Base-by-base conservation (phyloP, 2,329 filamentous ascomycete species). In the Talaromyces verruculosus region DNA sequence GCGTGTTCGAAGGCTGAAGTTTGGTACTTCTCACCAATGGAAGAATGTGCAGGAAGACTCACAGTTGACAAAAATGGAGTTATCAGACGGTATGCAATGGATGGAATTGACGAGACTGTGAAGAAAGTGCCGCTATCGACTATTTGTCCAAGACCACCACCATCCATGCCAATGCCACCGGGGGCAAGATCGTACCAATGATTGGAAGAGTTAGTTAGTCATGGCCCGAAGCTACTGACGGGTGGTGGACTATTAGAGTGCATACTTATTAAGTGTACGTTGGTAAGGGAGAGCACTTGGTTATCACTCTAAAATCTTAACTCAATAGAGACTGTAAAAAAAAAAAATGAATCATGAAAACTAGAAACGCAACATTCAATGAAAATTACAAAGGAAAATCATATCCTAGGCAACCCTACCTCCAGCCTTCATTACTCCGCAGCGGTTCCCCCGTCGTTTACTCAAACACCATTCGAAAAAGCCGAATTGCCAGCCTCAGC, bases 401-500 rank as follows among this genome's bases (percentile, higher is more conserved):
- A 22, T 28, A 30, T 28, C 11, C 22, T 7, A 51, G 47, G 1
- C 4, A 51, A 17, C 4, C 15, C 25, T 33, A 53, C 25, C n/a
- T 5, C 25, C 25, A 30, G 47, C 25, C 25, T 30, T 53, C 47
- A n/a, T 53, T 6, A 10, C 13, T 53, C 13, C 33, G 17, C 15
- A 13, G 11, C 47, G 2, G 33, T 8, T 17, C 5, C 25, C 49
- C 7, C 35, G 4, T n/a, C 41, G 10, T 7, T n/a, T 11, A 5
- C 25, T 55, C 19, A 65, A 39, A 68, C 67, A 2, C 67, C 67
- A 25, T 65, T 55, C 25, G 37, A 19, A 35, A 78, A 78, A 5
- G 73, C 69, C 25, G 67, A 71, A 33, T 78, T 77, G 47, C 80
- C 79, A 39, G 80, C 79, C 47, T 74, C 70, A 35, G 72, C 73